phyloP scores from a whole-genome alignment of 257 asterid species.

The Penstemon davidsonii region DNA sequence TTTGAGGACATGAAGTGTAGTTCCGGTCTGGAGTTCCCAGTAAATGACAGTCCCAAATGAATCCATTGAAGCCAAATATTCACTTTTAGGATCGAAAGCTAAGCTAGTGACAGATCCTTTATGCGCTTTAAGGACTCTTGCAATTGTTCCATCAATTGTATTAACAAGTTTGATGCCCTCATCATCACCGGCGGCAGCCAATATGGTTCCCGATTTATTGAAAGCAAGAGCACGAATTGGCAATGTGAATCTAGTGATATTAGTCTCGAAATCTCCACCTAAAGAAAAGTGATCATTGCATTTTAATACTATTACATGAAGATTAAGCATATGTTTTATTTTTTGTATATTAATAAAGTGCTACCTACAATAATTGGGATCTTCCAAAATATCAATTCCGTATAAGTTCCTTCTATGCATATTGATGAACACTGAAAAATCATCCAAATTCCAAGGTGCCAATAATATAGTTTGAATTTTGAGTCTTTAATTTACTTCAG shows the following conservation, averaged over 20 bases:
- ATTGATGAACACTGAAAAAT: background rate
- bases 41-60: slow-evolving; percentile 76
- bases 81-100: slow-evolving; percentile 93
- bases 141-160: slow-evolving; percentile 87
- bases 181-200: slow-evolving; percentile 98
- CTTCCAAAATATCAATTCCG: no score
- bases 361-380: no score
- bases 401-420: background rate
- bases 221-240: slow-evolving; percentile 87
- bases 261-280: slow-evolving; percentile 97
- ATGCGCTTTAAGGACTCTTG: slow-evolving; percentile 93
- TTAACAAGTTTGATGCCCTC: slow-evolving; percentile 93
- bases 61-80: slow-evolving; percentile 89
- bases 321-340: no score
- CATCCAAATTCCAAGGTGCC: background rate
- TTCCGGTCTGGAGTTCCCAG: slow-evolving; percentile 96
- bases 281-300: slow-evolving; percentile 17
- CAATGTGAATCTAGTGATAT: slow-evolving; percentile 86
- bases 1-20: slow-evolving; percentile 69
- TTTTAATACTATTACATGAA: background rate
- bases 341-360: background rate
- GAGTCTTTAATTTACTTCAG: background rate
- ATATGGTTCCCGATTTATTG: slow-evolving; percentile 82
- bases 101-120: slow-evolving; percentile 82
- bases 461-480: background rate